These are phyloP conservation scores for Gypsophila paniculata DNA, from an alignment of 179 eudicot species.

Conservation along the genomic window DNA sequence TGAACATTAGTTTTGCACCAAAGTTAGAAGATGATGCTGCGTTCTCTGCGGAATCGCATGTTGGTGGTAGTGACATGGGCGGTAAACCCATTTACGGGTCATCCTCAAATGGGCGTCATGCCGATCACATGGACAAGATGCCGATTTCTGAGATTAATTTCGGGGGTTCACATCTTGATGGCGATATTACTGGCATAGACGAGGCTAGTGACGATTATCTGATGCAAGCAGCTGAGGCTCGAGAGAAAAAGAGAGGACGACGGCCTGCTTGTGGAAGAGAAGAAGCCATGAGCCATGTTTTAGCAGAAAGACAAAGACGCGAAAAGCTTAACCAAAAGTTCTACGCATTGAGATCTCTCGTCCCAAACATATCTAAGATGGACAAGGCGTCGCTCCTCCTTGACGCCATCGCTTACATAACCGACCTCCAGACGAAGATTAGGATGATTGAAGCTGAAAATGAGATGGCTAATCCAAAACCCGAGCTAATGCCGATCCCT, in stretches of 20 bases:
- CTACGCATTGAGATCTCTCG: slow-evolving; percentile 76
- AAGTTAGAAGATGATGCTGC: slow-evolving; percentile 71
- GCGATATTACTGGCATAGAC: slow-evolving; percentile 31
- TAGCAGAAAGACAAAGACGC: slow-evolving; percentile 80
- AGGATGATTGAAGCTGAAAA: slow-evolving; percentile 57
- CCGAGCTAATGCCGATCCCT: slow-evolving; percentile 29
- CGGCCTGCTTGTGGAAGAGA: slow-evolving; percentile 77
- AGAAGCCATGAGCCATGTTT: slow-evolving; percentile 72
- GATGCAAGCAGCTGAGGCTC: slow-evolving; percentile 40
- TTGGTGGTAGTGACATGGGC: slow-evolving; percentile 33
- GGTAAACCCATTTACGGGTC: slow-evolving; percentile 48
- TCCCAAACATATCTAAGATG: slow-evolving; percentile 85
- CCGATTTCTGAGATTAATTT: slow-evolving; percentile 44
- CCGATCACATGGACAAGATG: slow-evolving; percentile 48
- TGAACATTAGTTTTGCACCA: slow-evolving; percentile 63
- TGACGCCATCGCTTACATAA: slow-evolving; percentile 73
- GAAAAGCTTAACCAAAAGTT: slow-evolving; percentile 84
- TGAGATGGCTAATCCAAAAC: slow-evolving; percentile 37
- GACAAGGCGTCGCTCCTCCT: slow-evolving; percentile 81
- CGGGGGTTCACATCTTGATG: slow-evolving; percentile 32
- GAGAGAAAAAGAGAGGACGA: slow-evolving; percentile 71
- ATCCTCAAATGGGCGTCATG: slow-evolving; percentile 54
- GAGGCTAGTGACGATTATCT: slow-evolving; percentile 38
- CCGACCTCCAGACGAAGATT: slow-evolving; percentile 63
- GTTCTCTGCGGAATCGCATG: slow-evolving; percentile 47